These are phyloP conservation scores for Mycena metata DNA, from an alignment of 768 basidiomycete species.

Conservation along the genomic window DNA sequence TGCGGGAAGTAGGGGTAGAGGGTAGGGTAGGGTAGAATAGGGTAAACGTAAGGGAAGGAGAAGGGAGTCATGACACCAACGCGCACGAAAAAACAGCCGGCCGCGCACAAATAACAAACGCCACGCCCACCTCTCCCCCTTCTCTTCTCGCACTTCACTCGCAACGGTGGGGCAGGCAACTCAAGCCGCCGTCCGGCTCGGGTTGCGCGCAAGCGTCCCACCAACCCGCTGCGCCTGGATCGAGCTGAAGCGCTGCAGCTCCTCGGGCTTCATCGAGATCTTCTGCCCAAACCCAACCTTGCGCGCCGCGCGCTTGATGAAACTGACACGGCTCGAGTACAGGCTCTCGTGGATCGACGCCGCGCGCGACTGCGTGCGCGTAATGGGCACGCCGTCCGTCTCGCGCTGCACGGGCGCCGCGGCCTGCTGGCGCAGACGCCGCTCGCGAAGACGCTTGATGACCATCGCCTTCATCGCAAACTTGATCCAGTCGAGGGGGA, in stretches of 20 bases:
- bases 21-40: no score
- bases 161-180: neutral
- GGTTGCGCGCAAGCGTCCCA: conserved; percentile 81
- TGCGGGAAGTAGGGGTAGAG: no score
- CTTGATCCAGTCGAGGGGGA: conserved; percentile 96
- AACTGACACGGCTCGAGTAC: conserved; percentile 95
- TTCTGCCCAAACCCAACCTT: conserved; percentile 91
- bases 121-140: no score
- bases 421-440: conserved; percentile 61
- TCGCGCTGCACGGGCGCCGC: conserved; percentile 44
- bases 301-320: conserved; percentile 89
- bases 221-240: conserved; percentile 89
- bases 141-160: no score
- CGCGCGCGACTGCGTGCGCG: conserved; percentile 90
- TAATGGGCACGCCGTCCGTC: conserved; percentile 76
- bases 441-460: conserved; percentile 86
- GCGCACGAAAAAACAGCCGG: no score
- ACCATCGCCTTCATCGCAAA: conserved; percentile 95
- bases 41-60: no score
- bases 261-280: conserved; percentile 85
- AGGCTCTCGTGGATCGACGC: conserved; percentile 92
- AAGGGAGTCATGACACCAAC: no score
- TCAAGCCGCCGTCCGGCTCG: conserved; percentile 66
- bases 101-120: no score
- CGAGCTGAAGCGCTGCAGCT: conserved; percentile 87